A percentile compares a stretch with the other conserved stretches of the same genome.
phyloP scores from a whole-genome alignment of 108 stramenopile genomes.

The Seminavis robusta region DNA sequence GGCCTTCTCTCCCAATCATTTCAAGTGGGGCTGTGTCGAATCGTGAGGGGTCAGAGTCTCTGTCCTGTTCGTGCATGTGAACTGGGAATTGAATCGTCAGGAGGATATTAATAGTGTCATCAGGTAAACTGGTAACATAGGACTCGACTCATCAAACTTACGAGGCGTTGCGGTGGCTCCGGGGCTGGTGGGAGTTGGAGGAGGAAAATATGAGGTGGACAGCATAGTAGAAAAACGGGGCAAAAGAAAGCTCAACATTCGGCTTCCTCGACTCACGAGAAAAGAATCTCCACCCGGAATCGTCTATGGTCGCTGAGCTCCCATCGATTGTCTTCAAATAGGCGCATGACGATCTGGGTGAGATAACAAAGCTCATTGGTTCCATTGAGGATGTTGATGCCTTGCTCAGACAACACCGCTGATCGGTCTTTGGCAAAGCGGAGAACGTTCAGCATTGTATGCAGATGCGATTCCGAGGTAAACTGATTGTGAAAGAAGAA shows the following conservation, averaged over 20 bases:
- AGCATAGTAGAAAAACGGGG: too few species aligned
- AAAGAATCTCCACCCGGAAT: constrained; percentile 83
- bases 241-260: too few species aligned
- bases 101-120: too few species aligned
- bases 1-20: constrained; percentile 62
- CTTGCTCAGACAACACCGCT: constrained; percentile 50
- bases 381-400: constrained; percentile 47
- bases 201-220: too few species aligned
- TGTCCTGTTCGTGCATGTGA: constrained; percentile 74
- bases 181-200: too few species aligned
- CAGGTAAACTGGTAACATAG: too few species aligned
- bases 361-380: constrained; percentile 95
- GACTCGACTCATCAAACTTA: too few species aligned
- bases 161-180: constrained; percentile 91
- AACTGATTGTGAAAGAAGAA: too few species aligned
- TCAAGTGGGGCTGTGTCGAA: constrained; percentile 70
- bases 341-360: constrained; percentile 92
- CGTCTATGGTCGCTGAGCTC: constrained; percentile 66
- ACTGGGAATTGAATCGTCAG: too few species aligned
- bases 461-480: constrained; percentile 97
- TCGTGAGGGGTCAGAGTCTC: constrained; percentile 64
- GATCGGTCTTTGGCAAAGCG: constrained; percentile 78
- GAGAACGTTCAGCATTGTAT: constrained; percentile 92
- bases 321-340: constrained; percentile 88
- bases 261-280: too few species aligned